phyloP scores from a whole-genome alignment of 306 rosid species.

The Oxytropis ochrocephala region DNA sequence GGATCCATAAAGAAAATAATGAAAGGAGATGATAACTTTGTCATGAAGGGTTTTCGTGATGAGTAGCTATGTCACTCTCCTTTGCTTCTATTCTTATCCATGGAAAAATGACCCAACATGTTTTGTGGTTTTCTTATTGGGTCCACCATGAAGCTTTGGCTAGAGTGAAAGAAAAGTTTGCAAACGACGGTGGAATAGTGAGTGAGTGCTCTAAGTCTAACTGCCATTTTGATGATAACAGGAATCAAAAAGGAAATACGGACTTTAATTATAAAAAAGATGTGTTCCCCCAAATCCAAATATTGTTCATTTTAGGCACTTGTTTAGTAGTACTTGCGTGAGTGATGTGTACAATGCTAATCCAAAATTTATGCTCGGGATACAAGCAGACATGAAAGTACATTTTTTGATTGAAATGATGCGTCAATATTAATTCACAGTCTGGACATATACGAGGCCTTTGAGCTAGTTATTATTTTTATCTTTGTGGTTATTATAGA shows the following conservation, averaged over 20 bases:
- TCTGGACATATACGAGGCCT: neutral
- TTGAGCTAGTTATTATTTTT: too few relatives aligned
- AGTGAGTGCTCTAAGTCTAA: conserved; percentile 8
- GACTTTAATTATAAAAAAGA: neutral
- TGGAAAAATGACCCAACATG: conserved; percentile 5
- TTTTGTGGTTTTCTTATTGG: neutral
- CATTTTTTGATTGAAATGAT: neutral
- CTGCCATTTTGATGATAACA: conserved; percentile 7
- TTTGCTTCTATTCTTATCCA: conserved; percentile 23
- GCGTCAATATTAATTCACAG: neutral
- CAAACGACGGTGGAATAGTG: neutral
- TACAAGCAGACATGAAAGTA: conserved; percentile 1
- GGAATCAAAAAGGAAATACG: neutral
- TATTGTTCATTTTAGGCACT: neutral
- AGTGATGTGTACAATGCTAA: neutral
- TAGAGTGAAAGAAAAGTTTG: conserved; percentile 29
- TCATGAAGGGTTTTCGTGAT: conserved; percentile 32
- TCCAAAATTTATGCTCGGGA: neutral
- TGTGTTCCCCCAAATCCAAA: neutral
- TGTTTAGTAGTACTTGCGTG: neutral
- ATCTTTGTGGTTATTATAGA: neutral
- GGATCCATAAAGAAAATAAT: conserved; percentile 27
- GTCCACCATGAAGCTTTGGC: conserved; percentile 19
- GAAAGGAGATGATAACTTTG: conserved; percentile 33
- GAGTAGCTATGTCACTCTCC: conserved; percentile 23